A percentile compares a stretch with the other conserved stretches of the same genome.
Evolutionary conservation across 164 flowering plant species (phyloP).

Genomic region (Nymphaea colorata): DNA sequence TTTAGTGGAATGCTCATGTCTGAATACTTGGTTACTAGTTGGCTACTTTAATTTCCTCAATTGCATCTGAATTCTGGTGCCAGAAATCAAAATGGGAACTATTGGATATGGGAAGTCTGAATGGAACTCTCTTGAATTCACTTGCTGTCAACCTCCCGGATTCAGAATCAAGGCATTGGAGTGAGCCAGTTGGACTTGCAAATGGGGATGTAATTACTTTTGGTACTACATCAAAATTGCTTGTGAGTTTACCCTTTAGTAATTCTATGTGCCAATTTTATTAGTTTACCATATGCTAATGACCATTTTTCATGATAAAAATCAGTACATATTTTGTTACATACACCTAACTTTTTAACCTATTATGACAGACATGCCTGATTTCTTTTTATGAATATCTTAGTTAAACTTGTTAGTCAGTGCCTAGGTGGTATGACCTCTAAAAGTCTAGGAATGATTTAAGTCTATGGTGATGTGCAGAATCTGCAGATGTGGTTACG

Average conservation of each 20-base stretch:
- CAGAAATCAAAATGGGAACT: slow-evolving; percentile 95
- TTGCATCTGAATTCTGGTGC: slow-evolving; percentile 7
- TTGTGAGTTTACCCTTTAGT: slow-evolving; percentile 32
- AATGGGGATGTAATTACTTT: slow-evolving; percentile 78
- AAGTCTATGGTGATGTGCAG: too few species aligned
- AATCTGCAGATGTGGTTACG: too few species aligned
- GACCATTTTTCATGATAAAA: too few species aligned
- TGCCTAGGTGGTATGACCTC: too few species aligned
- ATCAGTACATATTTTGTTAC: too few species aligned
- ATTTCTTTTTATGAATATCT: too few species aligned
- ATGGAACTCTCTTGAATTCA: slow-evolving; percentile 83
- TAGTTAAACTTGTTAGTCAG: too few species aligned
- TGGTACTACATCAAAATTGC: slow-evolving; percentile 64
- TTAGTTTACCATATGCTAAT: neutral
- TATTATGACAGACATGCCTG: neutral
- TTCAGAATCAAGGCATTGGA: slow-evolving; percentile 67
- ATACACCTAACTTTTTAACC: neutral
- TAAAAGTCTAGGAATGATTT: too few species aligned
- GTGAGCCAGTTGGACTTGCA: slow-evolving; percentile 66
- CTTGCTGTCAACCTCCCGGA: slow-evolving; percentile 41
- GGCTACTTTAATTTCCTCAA: neutral
- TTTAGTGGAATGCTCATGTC: neutral
- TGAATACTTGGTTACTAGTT: neutral
- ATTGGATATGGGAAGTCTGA: slow-evolving; percentile 93
- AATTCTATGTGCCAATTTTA: neutral